Evolutionary conservation across 306 rosid genomes (phyloP).

Genomic region (Trifolium dubium): DNA sequence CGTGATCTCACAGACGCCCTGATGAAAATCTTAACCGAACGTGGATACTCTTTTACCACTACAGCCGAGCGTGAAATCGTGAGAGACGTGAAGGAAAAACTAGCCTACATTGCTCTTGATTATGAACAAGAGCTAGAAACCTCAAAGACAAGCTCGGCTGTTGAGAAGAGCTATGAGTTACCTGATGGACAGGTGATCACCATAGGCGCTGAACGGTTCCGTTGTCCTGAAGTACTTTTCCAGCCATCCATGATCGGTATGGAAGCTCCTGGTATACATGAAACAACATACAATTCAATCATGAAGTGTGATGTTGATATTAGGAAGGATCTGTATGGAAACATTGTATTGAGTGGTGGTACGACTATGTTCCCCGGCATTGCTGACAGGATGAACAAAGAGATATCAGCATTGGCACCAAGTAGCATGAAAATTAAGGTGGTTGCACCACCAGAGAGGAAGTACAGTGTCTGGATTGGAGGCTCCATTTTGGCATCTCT

Average conservation of each 20-base stretch:
- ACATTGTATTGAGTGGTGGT: conserved; percentile 94
- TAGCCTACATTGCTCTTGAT: conserved; percentile 93
- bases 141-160: conserved; percentile 81
- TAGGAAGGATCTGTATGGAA: conserved; percentile 94
- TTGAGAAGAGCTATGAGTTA: conserved; percentile 94
- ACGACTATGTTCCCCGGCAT: conserved; percentile 97
- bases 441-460: conserved; percentile 96
- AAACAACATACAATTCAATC: conserved; percentile 96
- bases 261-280: conserved; percentile 96
- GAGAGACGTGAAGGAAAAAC: conserved; percentile 90
- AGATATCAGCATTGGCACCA: conserved; percentile 92
- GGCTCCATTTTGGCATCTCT: conserved; percentile 98
- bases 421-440: conserved; percentile 97
- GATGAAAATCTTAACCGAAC: conserved; percentile 97
- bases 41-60: conserved; percentile 97
- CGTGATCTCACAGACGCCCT: conserved; percentile 96
- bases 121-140: conserved; percentile 93
- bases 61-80: conserved; percentile 97
- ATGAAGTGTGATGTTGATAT: conserved; percentile 98
- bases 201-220: conserved; percentile 88
- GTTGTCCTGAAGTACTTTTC: conserved; percentile 98
- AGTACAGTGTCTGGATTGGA: conserved; percentile 98
- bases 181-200: conserved; percentile 99
- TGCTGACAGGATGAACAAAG: conserved; percentile 98
- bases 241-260: conserved; percentile 98